Percentiles rank a stretch among this genome's conserved stretches.
phyloP scores from a whole-genome alignment of 2,329 filamentous ascomycete species.

The Aspergillus pseudoviridinutans region DNA sequence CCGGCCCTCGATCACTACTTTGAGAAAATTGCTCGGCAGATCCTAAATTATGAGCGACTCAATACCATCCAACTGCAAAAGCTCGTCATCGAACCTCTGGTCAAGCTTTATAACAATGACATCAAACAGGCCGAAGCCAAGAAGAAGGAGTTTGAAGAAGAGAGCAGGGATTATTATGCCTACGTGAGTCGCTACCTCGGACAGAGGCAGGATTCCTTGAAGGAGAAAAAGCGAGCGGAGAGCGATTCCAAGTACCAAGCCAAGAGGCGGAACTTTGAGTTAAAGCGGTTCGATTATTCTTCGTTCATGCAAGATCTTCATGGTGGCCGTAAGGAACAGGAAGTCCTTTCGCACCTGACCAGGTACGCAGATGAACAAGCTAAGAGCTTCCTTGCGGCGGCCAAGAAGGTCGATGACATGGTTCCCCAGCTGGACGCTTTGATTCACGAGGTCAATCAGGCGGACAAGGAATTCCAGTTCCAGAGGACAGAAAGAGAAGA shows the following conservation, averaged over 20 bases:
- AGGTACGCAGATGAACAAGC: slow-evolving; percentile 91
- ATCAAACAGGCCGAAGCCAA: slow-evolving; percentile 98
- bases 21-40: slow-evolving; percentile 90
- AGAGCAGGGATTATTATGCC: slow-evolving; percentile 96
- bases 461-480: slow-evolving; percentile 95
- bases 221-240: slow-evolving; percentile 93
- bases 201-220: slow-evolving; percentile 89
- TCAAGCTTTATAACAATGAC: slow-evolving; percentile 86
- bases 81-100: slow-evolving; percentile 90
- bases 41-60: slow-evolving; percentile 77
- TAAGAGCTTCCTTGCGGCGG: slow-evolving; percentile 72
- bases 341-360: slow-evolving; percentile 89
- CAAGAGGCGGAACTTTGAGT: slow-evolving; percentile 90
- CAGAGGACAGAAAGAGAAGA: slow-evolving; percentile 93
- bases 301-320: slow-evolving; percentile 99
- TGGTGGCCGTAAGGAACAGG: slow-evolving; percentile 95
- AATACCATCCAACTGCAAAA: slow-evolving; percentile 83
- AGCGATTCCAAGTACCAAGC: slow-evolving; percentile 95
- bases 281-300: slow-evolving; percentile 97
- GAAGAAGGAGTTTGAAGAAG: slow-evolving; percentile 96
- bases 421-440: slow-evolving; percentile 87
- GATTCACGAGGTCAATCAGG: slow-evolving; percentile 81
- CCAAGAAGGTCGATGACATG: slow-evolving; percentile 82
- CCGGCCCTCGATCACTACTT: slow-evolving; percentile 97
- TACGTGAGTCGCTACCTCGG: slow-evolving; percentile 96